Percentiles rank a stretch among this genome's conserved stretches.
Evolutionary conservation across 768 basidiomycete species (phyloP).

Genomic region (Chalciporus pseudorubinellus): DNA sequence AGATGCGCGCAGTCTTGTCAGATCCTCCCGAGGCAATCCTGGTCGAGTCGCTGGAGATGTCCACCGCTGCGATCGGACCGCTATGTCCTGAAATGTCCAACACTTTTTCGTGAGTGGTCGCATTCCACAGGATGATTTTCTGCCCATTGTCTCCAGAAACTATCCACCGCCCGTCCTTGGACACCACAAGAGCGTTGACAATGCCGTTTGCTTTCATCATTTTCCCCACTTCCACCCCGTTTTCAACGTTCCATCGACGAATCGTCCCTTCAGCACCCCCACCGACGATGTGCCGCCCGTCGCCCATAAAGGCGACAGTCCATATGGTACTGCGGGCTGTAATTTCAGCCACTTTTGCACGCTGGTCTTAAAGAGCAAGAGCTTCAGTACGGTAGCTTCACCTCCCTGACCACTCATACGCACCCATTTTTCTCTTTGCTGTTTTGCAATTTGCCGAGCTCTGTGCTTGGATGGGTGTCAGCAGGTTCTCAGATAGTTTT

Average conservation of each 20-base stretch:
- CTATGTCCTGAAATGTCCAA: background rate
- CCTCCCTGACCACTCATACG: background rate
- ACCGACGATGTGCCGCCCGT: conserved; percentile 1
- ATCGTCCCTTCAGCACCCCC: conserved; percentile 4
- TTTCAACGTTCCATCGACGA: conserved; percentile 2
- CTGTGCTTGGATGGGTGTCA: too few species aligned
- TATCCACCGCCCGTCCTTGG: conserved; percentile 8
- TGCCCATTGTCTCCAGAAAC: conserved; percentile 1
- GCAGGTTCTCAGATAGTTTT: too few species aligned
- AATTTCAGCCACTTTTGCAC: conserved; percentile 5
- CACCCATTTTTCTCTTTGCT: background rate
- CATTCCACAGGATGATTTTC: conserved; percentile 10
- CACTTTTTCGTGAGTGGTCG: conserved; percentile 2
- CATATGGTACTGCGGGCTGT: background rate
- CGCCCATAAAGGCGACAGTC: conserved; percentile 5
- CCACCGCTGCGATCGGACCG: background rate
- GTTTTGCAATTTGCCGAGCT: too few species aligned
- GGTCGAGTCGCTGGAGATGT: conserved; percentile 10
- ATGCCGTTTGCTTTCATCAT: background rate
- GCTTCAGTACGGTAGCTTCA: background rate
- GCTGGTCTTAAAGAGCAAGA: background rate
- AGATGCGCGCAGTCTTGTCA: background rate
- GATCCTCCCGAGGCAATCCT: conserved; percentile 3
- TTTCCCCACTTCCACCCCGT: conserved; percentile 2
- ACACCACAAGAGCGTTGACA: conserved; percentile 1